These are phyloP conservation scores for Neospermospora avenae DNA, from an alignment of 2,329 filamentous ascomycete genomes.

Conservation along the genomic window DNA sequence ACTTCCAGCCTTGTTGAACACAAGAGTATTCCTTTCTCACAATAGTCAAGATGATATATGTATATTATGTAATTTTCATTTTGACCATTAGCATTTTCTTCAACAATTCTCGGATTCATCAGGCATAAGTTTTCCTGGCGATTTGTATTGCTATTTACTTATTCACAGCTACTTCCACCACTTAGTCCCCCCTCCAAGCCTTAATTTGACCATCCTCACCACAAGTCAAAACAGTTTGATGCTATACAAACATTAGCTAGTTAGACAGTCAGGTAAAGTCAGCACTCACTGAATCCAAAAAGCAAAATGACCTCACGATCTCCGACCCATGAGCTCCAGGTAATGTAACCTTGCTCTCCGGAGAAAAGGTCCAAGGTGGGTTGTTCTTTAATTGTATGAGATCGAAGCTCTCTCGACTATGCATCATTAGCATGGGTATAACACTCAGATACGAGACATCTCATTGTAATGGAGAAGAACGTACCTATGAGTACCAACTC, in stretches of 20 bases:
- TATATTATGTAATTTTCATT: no score
- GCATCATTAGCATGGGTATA: constrained; percentile 14
- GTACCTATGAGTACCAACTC: constrained; percentile 65
- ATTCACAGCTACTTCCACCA: neutral
- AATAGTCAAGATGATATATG: no score
- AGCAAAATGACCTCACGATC: constrained; percentile 61
- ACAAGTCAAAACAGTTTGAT: constrained; percentile 37
- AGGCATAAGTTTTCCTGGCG: no score
- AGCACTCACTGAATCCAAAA: constrained; percentile 51
- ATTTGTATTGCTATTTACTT: neutral
- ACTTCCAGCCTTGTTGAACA: neutral
- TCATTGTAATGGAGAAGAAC: constrained; percentile 33
- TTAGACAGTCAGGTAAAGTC: neutral
- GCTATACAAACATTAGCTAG: constrained; percentile 22
- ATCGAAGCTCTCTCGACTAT: constrained; percentile 54
- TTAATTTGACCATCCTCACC: constrained; percentile 41
- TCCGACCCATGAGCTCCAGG: constrained; percentile 62
- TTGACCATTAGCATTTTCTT: no score
- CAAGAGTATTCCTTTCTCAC: no score
- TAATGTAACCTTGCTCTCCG: constrained; percentile 55
- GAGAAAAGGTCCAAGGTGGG: constrained; percentile 52
- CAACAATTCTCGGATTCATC: no score
- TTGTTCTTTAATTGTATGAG: constrained; percentile 56
- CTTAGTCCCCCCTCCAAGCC: constrained; percentile 36
- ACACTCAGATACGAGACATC: no score